Evolutionary conservation across 371 early-diverging fungal genomes (phyloP), one percentile per base, ranked within the genome.

Genomic region (Mucor irregularis): DNA sequence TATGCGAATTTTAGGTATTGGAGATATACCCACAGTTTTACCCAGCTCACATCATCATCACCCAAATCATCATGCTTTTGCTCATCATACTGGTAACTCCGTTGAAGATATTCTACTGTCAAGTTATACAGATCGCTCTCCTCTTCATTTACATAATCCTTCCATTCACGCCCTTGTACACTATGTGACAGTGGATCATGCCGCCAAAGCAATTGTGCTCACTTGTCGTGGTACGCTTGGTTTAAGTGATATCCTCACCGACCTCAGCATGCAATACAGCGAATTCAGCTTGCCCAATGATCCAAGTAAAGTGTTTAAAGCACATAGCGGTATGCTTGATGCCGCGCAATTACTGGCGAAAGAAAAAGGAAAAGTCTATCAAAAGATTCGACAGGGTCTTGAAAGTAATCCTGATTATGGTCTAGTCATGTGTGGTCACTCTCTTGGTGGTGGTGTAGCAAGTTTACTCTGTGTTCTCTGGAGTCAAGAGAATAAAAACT

Each of bases 141-240:
- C 72, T 1, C 34, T 67, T 5, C 42, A 52, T 17, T 48, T 74
- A 21, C 57, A 76, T 42, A 75, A 71, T 29, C 88, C 90, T 3
- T 78, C 80, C 29, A 78, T 92, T 48, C 87, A 90, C 55, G 85
- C 88, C 1, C 73, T 90, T 4, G 92, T 91, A 1, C 92, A 94
- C 64, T 95, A 92, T 59, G 86, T 96, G 19, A 83, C 85, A 14
- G 82, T 93, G 4, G 95, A 96, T 61, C 94, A 92, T 55, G 69
- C 76, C 0, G 78, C 90, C 1, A 73, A 85, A 34, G 77, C 89
- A 0, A 80, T 97, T 5, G 92, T 95, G 0, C 56, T 97, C n/a
- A 91, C 95, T 0, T 89, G 93, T 54, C 89, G 97, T 3, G 97
- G 97, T 11, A 97, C 97, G 1, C 72, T 95, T 1, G 94, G 94